These are phyloP conservation scores for Trypanosoma rangeli DNA, from an alignment of 208 protist species.

Conservation along the genomic window DNA sequence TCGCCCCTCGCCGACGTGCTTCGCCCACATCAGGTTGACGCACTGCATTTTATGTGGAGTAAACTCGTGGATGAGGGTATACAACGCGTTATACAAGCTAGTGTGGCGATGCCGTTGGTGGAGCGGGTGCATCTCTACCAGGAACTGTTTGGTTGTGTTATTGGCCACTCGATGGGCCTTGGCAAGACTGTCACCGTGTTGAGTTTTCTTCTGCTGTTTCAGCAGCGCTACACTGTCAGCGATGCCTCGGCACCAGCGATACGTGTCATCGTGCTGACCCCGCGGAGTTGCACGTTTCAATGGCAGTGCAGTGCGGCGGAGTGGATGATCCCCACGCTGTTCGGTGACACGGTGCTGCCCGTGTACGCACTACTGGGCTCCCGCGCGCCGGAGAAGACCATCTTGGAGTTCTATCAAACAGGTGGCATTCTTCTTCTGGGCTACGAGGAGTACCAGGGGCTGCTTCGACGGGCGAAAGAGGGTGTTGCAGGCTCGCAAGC, in stretches of 20 bases:
- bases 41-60: conserved; percentile 76
- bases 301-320: conserved; percentile 58
- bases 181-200: conserved; percentile 85
- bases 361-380: conserved; percentile 50
- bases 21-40: conserved; percentile 66
- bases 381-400: conserved; percentile 15
- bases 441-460: conserved; percentile 82
- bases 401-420: conserved; percentile 48
- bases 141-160: conserved; percentile 66
- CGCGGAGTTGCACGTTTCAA: conserved; percentile 67
- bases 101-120: conserved; percentile 35
- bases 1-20: conserved; percentile 33
- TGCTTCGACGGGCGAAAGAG: conserved; percentile 26
- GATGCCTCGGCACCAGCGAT: conserved; percentile 30
- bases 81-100: conserved; percentile 39
- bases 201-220: conserved; percentile 68
- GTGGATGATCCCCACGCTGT: conserved; percentile 61
- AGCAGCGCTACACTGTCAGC: conserved; percentile 38
- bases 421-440: conserved; percentile 80
- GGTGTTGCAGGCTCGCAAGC: conserved; percentile 14
- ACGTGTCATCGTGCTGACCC: conserved; percentile 72
- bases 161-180: conserved; percentile 90
- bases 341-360: conserved; percentile 36
- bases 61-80: conserved; percentile 71
- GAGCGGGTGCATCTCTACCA: conserved; percentile 52